These are phyloP conservation scores for Ceratobasidium sp. DNA, from an alignment of 1,284 basidiomycete genomes.

Conservation along the genomic window DNA sequence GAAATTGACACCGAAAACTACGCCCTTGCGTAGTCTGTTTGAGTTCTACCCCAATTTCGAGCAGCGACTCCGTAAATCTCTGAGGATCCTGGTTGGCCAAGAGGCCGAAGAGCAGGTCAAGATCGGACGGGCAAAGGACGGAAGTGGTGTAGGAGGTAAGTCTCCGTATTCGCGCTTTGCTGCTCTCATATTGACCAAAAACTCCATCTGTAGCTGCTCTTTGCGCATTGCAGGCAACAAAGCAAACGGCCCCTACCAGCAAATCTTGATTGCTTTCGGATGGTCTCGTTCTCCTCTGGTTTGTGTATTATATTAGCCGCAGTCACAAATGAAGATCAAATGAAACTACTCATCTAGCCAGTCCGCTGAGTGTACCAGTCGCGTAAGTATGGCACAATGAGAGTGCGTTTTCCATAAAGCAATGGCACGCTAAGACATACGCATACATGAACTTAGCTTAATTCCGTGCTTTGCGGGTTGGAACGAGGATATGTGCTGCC, in stretches of 20 bases:
- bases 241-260: conserved; percentile 51
- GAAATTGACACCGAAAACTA: background rate
- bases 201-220: conserved; percentile 67
- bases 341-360: conserved; percentile 8
- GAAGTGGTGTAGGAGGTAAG: conserved; percentile 95
- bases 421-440: background rate
- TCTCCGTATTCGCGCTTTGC: conserved; percentile 43
- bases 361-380: too few relatives aligned
- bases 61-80: conserved; percentile 73
- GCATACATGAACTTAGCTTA: background rate
- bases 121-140: conserved; percentile 95
- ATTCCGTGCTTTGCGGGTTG: background rate
- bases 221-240: conserved; percentile 74
- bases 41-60: conserved; percentile 92
- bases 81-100: conserved; percentile 80
- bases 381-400: too few relatives aligned
- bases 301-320: conserved; percentile 26
- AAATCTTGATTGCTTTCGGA: background rate
- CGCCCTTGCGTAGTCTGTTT: conserved; percentile 68
- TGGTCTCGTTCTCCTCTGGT: background rate
- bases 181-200: conserved; percentile 33
- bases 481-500: background rate
- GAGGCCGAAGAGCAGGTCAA: conserved; percentile 81
- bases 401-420: too few relatives aligned
- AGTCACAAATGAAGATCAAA: conserved; percentile 17